Evolutionary conservation across 306 rosid species (phyloP).

Genomic region (Dalbergia oliveri): DNA sequence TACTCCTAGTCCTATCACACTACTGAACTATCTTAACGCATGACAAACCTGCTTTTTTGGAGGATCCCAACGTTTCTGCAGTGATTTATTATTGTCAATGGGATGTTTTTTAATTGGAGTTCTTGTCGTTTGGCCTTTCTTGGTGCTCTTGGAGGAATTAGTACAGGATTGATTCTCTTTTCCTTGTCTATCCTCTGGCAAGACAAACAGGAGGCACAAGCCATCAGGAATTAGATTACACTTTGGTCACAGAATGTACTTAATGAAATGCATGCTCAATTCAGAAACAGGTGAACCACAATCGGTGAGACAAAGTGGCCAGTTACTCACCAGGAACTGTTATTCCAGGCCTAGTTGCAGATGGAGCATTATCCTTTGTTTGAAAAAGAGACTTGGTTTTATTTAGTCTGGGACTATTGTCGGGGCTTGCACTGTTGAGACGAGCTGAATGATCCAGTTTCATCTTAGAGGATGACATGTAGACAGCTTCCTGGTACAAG

Average conservation of each 20-base stretch:
- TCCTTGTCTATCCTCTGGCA: conserved; percentile 69
- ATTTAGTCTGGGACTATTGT: conserved; percentile 45
- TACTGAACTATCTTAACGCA: conserved; percentile 2
- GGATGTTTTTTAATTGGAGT: conserved; percentile 60
- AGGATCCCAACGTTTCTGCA: conserved; percentile 55
- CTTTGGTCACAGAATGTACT: background rate
- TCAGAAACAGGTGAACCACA: conserved; percentile 1
- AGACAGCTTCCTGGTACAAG: conserved; percentile 81
- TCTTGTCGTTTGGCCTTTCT: conserved; percentile 49
- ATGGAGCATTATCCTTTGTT: conserved; percentile 10
- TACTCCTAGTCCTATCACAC: background rate
- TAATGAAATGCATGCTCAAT: background rate
- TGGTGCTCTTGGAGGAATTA: conserved; percentile 53
- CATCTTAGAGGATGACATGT: conserved; percentile 73
- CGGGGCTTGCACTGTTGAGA: conserved; percentile 40
- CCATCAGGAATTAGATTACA: background rate
- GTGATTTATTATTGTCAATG: conserved; percentile 55
- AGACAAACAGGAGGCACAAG: conserved; percentile 32
- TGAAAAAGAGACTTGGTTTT: conserved; percentile 52
- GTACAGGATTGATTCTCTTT: conserved; percentile 66
- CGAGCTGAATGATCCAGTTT: conserved; percentile 56
- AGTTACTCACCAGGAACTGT: conserved; percentile 58
- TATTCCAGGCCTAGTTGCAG: conserved; percentile 23
- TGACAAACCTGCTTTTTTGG: conserved; percentile 64
- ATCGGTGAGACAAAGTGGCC: conserved; percentile 13